Base-by-base conservation (phyloP, 306 rosid genomes). In the Trichosanthes truncata region DNA sequence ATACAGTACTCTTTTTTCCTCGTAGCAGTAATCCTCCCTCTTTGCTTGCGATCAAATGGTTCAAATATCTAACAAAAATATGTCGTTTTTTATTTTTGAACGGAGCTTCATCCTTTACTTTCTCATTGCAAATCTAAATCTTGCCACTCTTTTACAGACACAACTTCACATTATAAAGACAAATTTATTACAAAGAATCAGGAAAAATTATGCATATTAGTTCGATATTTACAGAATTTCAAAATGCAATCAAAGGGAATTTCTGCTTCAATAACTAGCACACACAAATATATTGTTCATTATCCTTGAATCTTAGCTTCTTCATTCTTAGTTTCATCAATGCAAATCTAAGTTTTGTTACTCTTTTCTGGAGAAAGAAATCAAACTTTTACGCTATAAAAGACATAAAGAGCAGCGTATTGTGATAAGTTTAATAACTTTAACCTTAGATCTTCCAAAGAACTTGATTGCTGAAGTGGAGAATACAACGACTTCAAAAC, bases 391-490 rank as follows among this genome's bases (percentile, higher is more conserved):
- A 71, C 6, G 14, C 21, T 21, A 25, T 12, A 21, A 23, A 25
- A 46, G 23, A 25, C 9, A 46, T 17, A 33, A 33, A 9, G 18
- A 26, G 63, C 9, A 17, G 46, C 17, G 11, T 74, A 49, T 31
- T 29, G 49, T 18, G 5, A 45, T 43, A 80, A 74, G 20, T 43
- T 74, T 69, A 77, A 36, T 66, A 74, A 80, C 71, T 55, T n/a
- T 77, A 76, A 86, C 99, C 99, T 96, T 88, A 96, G 89, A 86
- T 95, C 97, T 92, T 93, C 99, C 85, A 96, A 87, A 74, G 99
- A 90, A 85, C 96, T 96, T 71, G 97, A 86, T 84, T 94, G 98
- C 80, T 96, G 99, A 81, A 96, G 94, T 9, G 99, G 99, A 73
- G 99, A 96, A 84, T 96, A 93, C 68, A 96, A 88, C 51, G 98